Conservation (phyloP, 2,329 filamentous ascomycete species). For the Tolypocladium inflatum region DNA sequence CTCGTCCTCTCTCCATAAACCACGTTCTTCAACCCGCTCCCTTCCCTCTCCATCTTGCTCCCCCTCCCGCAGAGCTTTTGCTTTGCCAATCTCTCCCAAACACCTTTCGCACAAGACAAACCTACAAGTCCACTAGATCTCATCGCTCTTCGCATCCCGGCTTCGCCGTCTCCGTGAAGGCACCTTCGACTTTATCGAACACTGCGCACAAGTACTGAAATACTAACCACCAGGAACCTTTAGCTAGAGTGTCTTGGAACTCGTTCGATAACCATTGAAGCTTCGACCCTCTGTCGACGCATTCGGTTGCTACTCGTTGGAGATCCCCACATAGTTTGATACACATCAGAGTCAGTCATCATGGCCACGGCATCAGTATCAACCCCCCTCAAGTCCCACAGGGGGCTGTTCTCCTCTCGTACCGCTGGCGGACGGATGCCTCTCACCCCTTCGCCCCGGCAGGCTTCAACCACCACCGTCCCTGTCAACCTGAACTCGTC, state of each 20-base stretch:
- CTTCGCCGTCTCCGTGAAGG: conserved; percentile 32
- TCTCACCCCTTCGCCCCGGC: conserved; percentile 81
- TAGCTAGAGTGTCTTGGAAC: conserved; percentile 51
- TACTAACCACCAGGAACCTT: conserved; percentile 48
- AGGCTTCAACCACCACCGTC: conserved; percentile 43
- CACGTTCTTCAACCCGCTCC: conserved; percentile 4
- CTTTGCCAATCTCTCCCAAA: conserved; percentile 11
- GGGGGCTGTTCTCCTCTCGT: conserved; percentile 82
- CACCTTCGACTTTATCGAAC: conserved; percentile 37
- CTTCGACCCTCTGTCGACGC: conserved; percentile 29
- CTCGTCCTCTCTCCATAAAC: conserved; percentile 16
- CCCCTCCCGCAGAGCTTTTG: background rate
- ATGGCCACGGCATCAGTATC: conserved; percentile 80
- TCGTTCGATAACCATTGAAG: conserved; percentile 34
- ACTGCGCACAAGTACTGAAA: conserved; percentile 27
- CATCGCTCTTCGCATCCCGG: conserved; percentile 33
- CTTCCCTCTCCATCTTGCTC: conserved; percentile 5
- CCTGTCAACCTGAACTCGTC: conserved; percentile 52
- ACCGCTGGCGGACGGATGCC: conserved; percentile 93
- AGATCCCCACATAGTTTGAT: conserved; percentile 11
- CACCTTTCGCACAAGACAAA: conserved; percentile 15
- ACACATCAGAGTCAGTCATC: conserved; percentile 24
- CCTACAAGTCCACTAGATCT: conserved; percentile 36
- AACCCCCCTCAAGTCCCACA: conserved; percentile 91
- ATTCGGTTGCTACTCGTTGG: conserved; percentile 40